These are phyloP conservation scores for Fusarium kyushuense DNA, from an alignment of 2,329 filamentous ascomycete genomes.

Conservation along the genomic window DNA sequence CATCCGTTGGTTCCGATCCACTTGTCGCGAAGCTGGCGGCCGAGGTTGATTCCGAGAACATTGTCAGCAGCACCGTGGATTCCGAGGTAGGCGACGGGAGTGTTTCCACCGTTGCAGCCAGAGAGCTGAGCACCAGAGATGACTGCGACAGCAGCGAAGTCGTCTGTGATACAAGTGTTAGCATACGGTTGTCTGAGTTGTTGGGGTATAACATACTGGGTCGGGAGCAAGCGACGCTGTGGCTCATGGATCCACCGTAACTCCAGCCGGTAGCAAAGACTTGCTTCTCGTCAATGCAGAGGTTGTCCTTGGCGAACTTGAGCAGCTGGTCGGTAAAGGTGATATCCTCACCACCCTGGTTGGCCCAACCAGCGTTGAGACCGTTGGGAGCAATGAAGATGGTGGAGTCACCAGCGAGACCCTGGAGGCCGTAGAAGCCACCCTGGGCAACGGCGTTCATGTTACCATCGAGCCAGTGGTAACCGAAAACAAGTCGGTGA, in stretches of 20 bases:
- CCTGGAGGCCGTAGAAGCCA: conserved; percentile 57
- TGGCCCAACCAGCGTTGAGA: conserved; percentile 57
- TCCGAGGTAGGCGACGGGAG: conserved; percentile 55
- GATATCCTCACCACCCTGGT: conserved; percentile 56
- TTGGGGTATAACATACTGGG: conserved; percentile 33
- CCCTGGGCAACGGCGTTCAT: conserved; percentile 54
- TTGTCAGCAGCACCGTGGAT: conserved; percentile 56
- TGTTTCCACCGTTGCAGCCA: conserved; percentile 54
- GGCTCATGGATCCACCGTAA: conserved; percentile 59
- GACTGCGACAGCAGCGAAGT: conserved; percentile 56
- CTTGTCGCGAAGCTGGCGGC: conserved; percentile 54
- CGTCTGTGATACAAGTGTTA: conserved; percentile 1
- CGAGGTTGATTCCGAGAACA: conserved; percentile 52
- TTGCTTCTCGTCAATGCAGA: conserved; percentile 58
- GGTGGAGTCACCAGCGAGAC: conserved; percentile 52
- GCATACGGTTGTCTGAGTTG: rapidly evolving
- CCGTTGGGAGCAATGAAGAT: conserved; percentile 60
- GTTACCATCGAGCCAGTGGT: conserved; percentile 56
- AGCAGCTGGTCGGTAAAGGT: conserved; percentile 56
- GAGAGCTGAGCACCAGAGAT: conserved; percentile 51
- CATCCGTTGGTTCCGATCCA: conserved; percentile 56
- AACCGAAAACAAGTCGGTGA: conserved; percentile 50
- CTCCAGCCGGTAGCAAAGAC: conserved; percentile 60
- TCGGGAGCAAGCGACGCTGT: conserved; percentile 57
- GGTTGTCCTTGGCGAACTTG: conserved; percentile 52